A percentile compares a stretch with the other conserved stretches of the same genome.
Evolutionary conservation across 768 basidiomycete species (phyloP).

Genomic region (Mycena alexandri): DNA sequence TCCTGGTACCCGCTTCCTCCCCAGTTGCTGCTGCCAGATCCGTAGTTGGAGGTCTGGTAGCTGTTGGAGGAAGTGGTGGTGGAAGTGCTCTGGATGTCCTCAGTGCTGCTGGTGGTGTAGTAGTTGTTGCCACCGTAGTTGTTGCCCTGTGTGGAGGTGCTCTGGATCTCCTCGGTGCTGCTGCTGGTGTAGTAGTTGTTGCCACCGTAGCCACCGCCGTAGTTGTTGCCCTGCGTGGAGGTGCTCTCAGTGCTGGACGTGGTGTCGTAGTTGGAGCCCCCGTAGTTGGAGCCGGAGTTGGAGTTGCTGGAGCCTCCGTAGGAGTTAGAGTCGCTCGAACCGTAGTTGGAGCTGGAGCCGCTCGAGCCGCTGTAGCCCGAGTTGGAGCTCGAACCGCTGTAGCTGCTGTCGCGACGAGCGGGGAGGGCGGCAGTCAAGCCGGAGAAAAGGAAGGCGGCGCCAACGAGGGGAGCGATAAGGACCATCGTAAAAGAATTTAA

Average conservation of each 20-base stretch:
- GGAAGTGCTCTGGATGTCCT: constrained; percentile 40
- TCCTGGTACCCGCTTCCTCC: constrained; percentile 68
- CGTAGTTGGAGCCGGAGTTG: constrained; percentile 12
- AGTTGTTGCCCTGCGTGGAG: constrained; percentile 38
- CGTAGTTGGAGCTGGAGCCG: constrained; percentile 32
- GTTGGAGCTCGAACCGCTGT: constrained; percentile 35
- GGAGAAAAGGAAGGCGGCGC: constrained; percentile 66
- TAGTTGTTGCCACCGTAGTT: neutral
- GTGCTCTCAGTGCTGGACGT: constrained; percentile 39
- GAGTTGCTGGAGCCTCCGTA: constrained; percentile 42
- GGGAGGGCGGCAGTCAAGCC: constrained; percentile 63
- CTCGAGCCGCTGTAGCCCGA: constrained; percentile 31
- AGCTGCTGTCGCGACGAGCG: constrained; percentile 29
- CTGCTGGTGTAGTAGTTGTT: constrained; percentile 33
- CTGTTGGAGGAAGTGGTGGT: constrained; percentile 43
- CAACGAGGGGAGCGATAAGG: constrained; percentile 65
- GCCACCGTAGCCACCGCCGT: neutral
- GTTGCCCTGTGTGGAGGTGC: neutral
- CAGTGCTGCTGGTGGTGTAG: constrained; percentile 47
- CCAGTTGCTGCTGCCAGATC: constrained; percentile 74
- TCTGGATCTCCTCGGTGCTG: too few species aligned
- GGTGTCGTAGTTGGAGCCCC: constrained; percentile 31
- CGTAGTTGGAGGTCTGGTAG: constrained; percentile 65
- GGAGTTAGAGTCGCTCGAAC: constrained; percentile 33
- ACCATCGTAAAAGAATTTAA: constrained; percentile 69